phyloP scores from a whole-genome alignment of 768 basidiomycete species.

The Pulveroboletus sp. region DNA sequence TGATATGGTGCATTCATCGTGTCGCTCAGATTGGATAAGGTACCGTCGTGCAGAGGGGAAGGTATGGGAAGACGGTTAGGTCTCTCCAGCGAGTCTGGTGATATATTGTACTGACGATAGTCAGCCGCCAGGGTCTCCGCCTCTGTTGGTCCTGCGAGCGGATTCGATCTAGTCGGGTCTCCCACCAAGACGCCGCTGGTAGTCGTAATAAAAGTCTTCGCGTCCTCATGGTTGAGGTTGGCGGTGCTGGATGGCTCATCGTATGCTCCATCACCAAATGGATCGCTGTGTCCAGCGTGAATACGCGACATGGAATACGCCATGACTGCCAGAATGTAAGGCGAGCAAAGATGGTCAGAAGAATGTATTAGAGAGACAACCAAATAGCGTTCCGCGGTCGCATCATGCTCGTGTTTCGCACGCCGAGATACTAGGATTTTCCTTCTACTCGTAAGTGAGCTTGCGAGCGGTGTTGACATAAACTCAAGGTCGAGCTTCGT shows the following conservation, averaged over 20 bases:
- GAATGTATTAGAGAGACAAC: not conserved
- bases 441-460: too few relatives aligned
- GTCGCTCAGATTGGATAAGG: conserved; percentile 3
- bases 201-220: conserved; percentile 16
- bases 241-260: conserved; percentile 21
- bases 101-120: conserved; percentile 22
- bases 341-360: conserved; percentile 6
- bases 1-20: conserved; percentile 16
- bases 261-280: conserved; percentile 24
- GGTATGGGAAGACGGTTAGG: conserved; percentile 17
- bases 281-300: conserved; percentile 17
- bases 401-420: conserved; percentile 12
- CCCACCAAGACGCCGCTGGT: conserved; percentile 19
- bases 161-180: conserved; percentile 7
- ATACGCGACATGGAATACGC: conserved; percentile 15
- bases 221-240: conserved; percentile 15
- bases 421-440: too few relatives aligned
- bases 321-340: conserved; percentile 26
- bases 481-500: too few relatives aligned
- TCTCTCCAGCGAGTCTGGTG: conserved; percentile 11
- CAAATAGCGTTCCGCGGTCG: not conserved
- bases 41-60: conserved; percentile 8
- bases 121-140: conserved; percentile 25
- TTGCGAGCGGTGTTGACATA: too few relatives aligned
- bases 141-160: conserved; percentile 13